A percentile compares a stretch with the other conserved stretches of the same genome.
Conservation (phyloP, 768 basidiomycete species). For the Suillus discolor region DNA sequence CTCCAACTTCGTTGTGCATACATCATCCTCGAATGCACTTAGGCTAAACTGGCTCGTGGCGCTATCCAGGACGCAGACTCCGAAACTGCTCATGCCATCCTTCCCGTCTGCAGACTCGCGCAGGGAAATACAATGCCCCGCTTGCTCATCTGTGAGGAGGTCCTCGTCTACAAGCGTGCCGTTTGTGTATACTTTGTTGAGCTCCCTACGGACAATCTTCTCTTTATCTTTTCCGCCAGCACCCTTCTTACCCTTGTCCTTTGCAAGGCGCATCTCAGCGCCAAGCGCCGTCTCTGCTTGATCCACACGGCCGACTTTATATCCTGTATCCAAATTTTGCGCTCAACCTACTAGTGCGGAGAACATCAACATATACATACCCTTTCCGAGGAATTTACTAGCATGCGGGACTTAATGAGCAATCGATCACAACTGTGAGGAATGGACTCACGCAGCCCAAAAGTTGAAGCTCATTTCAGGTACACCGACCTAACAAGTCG, state of each 20-base stretch:
- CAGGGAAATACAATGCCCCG: constrained; percentile 92
- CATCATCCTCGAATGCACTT: constrained; percentile 88
- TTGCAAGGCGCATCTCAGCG: constrained; percentile 92
- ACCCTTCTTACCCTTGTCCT: constrained; percentile 46
- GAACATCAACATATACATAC: constrained; percentile 32
- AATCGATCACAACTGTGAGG: constrained; percentile 9
- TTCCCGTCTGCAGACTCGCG: constrained; percentile 51
- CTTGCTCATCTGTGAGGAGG: constrained; percentile 89
- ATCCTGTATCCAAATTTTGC: constrained; percentile 46
- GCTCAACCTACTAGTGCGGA: not conserved
- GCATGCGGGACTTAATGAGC: not conserved
- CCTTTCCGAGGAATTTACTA: constrained; percentile 85
- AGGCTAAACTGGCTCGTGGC: constrained; percentile 95
- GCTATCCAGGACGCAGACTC: constrained; percentile 90
- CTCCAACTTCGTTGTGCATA: constrained; percentile 90
- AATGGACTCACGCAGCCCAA: constrained; percentile 76
- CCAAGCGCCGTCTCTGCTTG: constrained; percentile 97
- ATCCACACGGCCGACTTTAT: constrained; percentile 96
- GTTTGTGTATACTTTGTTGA: constrained; percentile 95
- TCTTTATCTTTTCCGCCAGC: constrained; percentile 60
- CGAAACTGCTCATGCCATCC: constrained; percentile 63
- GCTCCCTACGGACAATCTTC: constrained; percentile 90
- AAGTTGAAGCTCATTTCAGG: constrained; percentile 93
- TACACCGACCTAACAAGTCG: constrained; percentile 74
- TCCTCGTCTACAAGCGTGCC: constrained; percentile 93